Conservation (phyloP, 192 early-diverging fungal genomes). For the Allomyces arbusculus region DNA sequence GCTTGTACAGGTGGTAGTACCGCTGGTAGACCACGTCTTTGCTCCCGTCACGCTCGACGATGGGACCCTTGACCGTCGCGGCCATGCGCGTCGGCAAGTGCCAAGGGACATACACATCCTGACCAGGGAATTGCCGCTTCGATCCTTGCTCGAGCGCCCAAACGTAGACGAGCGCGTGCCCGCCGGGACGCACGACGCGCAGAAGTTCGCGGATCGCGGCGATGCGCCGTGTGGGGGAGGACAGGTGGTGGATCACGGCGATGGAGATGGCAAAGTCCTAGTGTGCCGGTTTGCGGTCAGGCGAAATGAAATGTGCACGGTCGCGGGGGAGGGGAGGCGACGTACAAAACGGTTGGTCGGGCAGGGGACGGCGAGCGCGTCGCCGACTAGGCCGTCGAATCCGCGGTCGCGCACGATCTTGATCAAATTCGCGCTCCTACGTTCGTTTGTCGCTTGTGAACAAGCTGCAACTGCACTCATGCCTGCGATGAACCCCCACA, state of each 20-base stretch:
- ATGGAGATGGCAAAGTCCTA: slow-evolving; percentile 90
- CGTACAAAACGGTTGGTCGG: slow-evolving; percentile 47
- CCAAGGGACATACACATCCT: slow-evolving; percentile 94
- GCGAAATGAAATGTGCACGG: no score
- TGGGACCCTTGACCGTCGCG: slow-evolving; percentile 11
- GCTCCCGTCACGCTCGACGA: slow-evolving; percentile 9
- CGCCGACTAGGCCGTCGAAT: slow-evolving; percentile 62
- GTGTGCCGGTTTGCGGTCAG: no score
- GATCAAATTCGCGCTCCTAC: slow-evolving; percentile 53
- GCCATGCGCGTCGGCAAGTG: slow-evolving; percentile 32
- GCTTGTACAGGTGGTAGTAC: slow-evolving; percentile 80
- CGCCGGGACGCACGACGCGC: slow-evolving; percentile 47
- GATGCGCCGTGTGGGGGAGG: slow-evolving; percentile 47
- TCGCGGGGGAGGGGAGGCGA: neutral
- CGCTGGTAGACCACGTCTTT: slow-evolving; percentile 16
- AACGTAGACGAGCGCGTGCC: slow-evolving; percentile 64
- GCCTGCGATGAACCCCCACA: no score
- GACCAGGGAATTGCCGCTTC: slow-evolving; percentile 55
- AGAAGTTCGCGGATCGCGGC: slow-evolving; percentile 58
- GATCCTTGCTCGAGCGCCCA: slow-evolving; percentile 86
- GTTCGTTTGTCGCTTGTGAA: no score
- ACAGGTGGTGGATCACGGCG: slow-evolving; percentile 88
- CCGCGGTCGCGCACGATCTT: slow-evolving; percentile 48
- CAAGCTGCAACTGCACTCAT: no score
- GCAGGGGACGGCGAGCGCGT: slow-evolving; percentile 59